Conservation (phyloP, 2,329 filamentous ascomycete genomes). For the Arthrocladium fulminans region DNA sequence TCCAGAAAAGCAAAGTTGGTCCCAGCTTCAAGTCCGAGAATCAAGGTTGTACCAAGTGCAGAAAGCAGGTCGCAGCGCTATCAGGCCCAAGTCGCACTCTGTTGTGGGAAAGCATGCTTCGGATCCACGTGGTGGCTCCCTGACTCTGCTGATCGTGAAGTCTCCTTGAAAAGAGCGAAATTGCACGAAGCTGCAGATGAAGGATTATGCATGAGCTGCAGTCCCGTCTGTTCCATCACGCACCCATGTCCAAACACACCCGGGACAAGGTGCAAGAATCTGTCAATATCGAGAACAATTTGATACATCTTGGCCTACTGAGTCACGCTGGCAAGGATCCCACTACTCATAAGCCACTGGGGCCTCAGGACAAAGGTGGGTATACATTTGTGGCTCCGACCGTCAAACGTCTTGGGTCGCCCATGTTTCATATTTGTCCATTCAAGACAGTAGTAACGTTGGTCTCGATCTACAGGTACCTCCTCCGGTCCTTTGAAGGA, state of each 20-base stretch:
- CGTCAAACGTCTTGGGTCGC: not conserved
- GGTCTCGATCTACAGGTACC: conserved; percentile 5
- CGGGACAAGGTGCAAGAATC: conserved; percentile 15
- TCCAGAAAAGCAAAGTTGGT: not conserved
- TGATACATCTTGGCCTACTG: conserved; percentile 23
- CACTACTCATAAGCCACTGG: conserved; percentile 5
- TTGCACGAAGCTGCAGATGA: conserved; percentile 2
- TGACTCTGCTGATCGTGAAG: conserved; percentile 8
- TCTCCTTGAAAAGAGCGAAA: conserved; percentile 6
- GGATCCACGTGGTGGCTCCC: conserved; percentile 8
- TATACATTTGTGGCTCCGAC: conserved; percentile 2
- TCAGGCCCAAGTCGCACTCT: not conserved
- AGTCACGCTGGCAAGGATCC: conserved; percentile 17
- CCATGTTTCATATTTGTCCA: conserved; percentile 3
- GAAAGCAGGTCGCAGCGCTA: conserved; percentile 3
- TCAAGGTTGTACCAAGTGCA: conserved; percentile 3
- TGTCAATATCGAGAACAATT: conserved; percentile 19
- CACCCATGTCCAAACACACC: conserved; percentile 21
- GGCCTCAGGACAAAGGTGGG: conserved; percentile 10
- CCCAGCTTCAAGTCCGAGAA: not conserved
- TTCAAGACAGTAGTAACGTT: conserved; percentile 4
- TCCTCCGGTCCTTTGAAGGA: not conserved
- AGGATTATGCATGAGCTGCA: not conserved
- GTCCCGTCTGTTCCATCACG: not conserved
- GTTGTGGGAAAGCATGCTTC: conserved; percentile 1